Evolutionary conservation across 1,139 yeast genomes (phyloP).

Genomic region (Diutina mesorugosa): DNA sequence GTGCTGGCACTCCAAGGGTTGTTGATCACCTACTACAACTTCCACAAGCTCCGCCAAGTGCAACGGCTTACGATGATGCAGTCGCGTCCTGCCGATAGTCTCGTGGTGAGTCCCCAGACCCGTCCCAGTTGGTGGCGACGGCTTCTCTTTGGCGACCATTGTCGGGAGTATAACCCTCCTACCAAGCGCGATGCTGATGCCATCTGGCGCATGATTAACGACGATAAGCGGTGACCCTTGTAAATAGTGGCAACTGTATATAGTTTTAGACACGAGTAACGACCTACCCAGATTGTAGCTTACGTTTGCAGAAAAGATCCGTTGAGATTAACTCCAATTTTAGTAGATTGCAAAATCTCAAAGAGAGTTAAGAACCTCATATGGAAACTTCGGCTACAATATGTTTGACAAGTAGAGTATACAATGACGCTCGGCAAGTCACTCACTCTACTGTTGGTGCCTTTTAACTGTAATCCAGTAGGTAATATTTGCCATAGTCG

Average conservation of each 20-base stretch:
- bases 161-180: slow-evolving; percentile 14
- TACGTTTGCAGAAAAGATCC: too few species aligned
- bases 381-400: too few species aligned
- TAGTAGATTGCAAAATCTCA: too few species aligned
- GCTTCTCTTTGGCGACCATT: slow-evolving; percentile 13
- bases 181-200: slow-evolving; percentile 40
- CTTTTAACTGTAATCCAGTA: too few species aligned
- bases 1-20: slow-evolving; percentile 34
- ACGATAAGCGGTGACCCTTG: slow-evolving; percentile 23
- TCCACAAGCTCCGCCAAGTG: slow-evolving; percentile 38
- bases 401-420: too few species aligned
- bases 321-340: too few species aligned
- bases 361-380: too few species aligned
- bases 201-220: slow-evolving; percentile 66
- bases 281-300: background rate
- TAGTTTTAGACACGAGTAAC: background rate
- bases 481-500: too few species aligned
- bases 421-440: too few species aligned
- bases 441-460: too few species aligned
- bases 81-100: background rate
- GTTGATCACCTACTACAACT: slow-evolving; percentile 27
- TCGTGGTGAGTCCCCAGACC: background rate
- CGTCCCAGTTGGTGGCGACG: slow-evolving; percentile 11
- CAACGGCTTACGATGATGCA: slow-evolving; percentile 51
- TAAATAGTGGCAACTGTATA: background rate